Percentiles rank a stretch among this genome's conserved stretches.
phyloP scores from a whole-genome alignment of 148 eudicot species.

The Beta vulgaris region DNA sequence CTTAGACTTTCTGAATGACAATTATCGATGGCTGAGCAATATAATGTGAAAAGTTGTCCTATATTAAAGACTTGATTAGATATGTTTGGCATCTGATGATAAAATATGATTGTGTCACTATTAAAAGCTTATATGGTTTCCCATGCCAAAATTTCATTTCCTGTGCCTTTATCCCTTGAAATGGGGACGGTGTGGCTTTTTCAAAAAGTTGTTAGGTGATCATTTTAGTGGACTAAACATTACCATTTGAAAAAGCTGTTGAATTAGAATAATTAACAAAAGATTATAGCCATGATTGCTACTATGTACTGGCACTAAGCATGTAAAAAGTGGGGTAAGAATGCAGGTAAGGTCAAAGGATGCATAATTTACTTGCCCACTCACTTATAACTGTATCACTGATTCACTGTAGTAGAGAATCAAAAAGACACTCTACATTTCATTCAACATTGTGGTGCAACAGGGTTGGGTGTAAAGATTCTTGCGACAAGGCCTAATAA shows the following conservation, averaged over 20 bases:
- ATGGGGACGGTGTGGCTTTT: conserved; percentile 29
- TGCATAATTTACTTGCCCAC: neutral
- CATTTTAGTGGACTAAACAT: conserved; percentile 25
- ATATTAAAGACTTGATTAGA: conserved; percentile 11
- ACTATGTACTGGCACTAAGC: conserved; percentile 14
- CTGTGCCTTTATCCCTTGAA: conserved; percentile 29
- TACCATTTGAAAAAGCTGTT: conserved; percentile 16
- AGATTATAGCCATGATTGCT: conserved; percentile 5
- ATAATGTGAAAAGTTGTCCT: conserved; percentile 5
- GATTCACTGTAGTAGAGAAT: neutral
- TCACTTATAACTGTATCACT: neutral
- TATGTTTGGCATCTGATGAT: conserved; percentile 17
- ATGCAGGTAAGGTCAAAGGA: neutral
- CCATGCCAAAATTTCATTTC: conserved; percentile 30
- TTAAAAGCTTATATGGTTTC: conserved; percentile 26
- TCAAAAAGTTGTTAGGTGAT: conserved; percentile 34
- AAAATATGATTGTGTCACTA: conserved; percentile 7
- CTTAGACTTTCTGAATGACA: too few relatives aligned
- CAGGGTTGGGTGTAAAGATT: neutral
- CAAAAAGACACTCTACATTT: too few relatives aligned
- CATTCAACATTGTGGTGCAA: too few relatives aligned
- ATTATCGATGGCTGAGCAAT: neutral
- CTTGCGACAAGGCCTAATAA: too few relatives aligned
- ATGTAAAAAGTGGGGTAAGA: conserved; percentile 14
- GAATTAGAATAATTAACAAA: conserved; percentile 5